Conservation (phyloP, 83 land plant species). For the Diphasiastrum complanatum region DNA sequence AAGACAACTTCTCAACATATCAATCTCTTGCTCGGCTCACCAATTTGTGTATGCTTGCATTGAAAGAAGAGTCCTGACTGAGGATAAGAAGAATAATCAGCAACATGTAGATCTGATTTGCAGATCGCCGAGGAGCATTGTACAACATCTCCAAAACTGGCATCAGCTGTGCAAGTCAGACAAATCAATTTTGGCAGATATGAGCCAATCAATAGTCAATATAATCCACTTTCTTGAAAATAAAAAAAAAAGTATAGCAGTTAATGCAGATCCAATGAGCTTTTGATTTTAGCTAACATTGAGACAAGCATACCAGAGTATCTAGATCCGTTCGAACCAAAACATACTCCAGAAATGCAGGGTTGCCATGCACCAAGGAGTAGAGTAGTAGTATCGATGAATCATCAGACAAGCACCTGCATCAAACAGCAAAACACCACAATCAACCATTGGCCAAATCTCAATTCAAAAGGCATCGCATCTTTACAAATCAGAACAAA, state of each 20-base stretch:
- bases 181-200: background rate
- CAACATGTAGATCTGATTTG: conserved; percentile 88
- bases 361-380: conserved; percentile 78
- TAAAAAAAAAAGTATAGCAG: background rate
- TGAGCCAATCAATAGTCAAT: background rate
- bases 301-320: conserved; percentile 56
- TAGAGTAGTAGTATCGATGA: conserved; percentile 62
- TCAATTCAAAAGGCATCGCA: background rate
- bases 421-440: conserved; percentile 2
- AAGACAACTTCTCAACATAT: no score
- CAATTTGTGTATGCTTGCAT: conserved; percentile 81
- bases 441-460: background rate
- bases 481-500: no score
- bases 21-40: no score
- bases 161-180: conserved; percentile 76
- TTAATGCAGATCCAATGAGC: background rate
- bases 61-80: conserved; percentile 89
- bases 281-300: conserved; percentile 2
- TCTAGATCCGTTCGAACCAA: conserved; percentile 88
- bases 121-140: conserved; percentile 62
- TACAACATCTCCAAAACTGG: conserved; percentile 74
- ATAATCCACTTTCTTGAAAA: background rate
- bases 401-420: conserved; percentile 73
- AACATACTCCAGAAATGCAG: conserved; percentile 80
- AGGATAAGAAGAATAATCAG: conserved; percentile 76